Evolutionary conservation across 805 yeast species (phyloP).

Genomic region (Nakazawaea anatomiae): DNA sequence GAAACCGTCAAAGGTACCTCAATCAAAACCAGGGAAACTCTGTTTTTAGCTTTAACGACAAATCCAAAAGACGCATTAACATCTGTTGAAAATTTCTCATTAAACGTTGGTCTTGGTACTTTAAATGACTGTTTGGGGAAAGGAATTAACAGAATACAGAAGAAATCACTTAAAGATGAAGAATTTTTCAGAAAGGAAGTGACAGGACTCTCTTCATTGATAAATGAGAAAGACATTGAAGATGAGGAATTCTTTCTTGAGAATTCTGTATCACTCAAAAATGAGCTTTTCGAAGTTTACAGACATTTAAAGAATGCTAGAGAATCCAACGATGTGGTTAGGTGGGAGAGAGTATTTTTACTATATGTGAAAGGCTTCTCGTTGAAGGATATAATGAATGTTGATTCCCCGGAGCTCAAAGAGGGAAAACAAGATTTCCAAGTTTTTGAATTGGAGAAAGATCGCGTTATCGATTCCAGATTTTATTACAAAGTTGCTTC

Average conservation of each 20-base stretch:
- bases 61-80: constrained; percentile 37
- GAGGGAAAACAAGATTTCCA: constrained; percentile 25
- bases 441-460: constrained; percentile 58
- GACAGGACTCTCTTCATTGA: constrained; percentile 17
- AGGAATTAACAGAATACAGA: constrained; percentile 28
- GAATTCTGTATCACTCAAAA: constrained; percentile 14
- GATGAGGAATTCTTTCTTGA: constrained; percentile 20
- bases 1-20: constrained; percentile 38
- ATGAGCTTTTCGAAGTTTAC: constrained; percentile 23
- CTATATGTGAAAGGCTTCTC: constrained; percentile 24
- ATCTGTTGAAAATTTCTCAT: constrained; percentile 36
- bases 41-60: constrained; percentile 34
- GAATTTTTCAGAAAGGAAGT: constrained; percentile 16
- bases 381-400: constrained; percentile 18
- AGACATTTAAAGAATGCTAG: constrained; percentile 19
- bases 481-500: constrained; percentile 43
- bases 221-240: constrained; percentile 16
- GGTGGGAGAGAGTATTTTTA: constrained; percentile 25
- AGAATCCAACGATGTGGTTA: constrained; percentile 16
- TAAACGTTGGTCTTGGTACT: constrained; percentile 63
- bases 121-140: constrained; percentile 68
- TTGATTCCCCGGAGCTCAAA: constrained; percentile 13
- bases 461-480: constrained; percentile 54
- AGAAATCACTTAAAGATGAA: constrained; percentile 13
- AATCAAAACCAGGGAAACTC: constrained; percentile 31